These are phyloP conservation scores for Melampsora larici-populina DNA, from an alignment of 1,284 basidiomycete species.

Conservation along the genomic window DNA sequence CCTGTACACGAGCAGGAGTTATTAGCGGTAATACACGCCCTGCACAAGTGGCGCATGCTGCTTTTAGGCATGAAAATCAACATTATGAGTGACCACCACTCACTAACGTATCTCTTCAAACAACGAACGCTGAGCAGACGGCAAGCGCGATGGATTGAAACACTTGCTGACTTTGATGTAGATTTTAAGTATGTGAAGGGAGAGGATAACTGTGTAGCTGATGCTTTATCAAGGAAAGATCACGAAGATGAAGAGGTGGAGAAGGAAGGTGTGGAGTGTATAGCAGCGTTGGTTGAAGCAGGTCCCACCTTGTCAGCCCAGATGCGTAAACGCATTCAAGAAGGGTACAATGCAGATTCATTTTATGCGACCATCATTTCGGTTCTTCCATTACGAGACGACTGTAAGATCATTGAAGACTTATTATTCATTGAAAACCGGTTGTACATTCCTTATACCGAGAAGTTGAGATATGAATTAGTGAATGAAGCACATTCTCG, in stretches of 20 bases:
- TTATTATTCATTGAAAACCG: conserved; percentile 52
- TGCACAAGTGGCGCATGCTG: neutral
- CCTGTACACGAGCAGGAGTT: no score
- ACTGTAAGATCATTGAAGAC: conserved; percentile 41
- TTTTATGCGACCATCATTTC: neutral
- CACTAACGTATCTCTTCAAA: no score
- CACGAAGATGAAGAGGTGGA: no score
- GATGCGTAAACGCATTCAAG: neutral
- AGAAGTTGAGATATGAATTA: conserved; percentile 48
- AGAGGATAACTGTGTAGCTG: no score
- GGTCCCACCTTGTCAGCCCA: neutral
- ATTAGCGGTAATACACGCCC: conserved; percentile 17
- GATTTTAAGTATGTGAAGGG: no score
- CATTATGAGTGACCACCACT: neutral
- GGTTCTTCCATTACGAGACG: neutral
- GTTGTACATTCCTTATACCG: conserved; percentile 52
- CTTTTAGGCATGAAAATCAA: neutral
- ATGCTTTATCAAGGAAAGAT: neutral
- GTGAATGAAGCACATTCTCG: conserved; percentile 45
- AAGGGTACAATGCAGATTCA: neutral
- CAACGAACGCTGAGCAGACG: no score
- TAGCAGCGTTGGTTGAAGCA: neutral
- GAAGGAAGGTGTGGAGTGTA: no score
- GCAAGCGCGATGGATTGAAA: no score
- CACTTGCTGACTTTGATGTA: no score